Evolutionary conservation across 306 rosid genomes (phyloP).

Genomic region (Citrullus mucosospermus): DNA sequence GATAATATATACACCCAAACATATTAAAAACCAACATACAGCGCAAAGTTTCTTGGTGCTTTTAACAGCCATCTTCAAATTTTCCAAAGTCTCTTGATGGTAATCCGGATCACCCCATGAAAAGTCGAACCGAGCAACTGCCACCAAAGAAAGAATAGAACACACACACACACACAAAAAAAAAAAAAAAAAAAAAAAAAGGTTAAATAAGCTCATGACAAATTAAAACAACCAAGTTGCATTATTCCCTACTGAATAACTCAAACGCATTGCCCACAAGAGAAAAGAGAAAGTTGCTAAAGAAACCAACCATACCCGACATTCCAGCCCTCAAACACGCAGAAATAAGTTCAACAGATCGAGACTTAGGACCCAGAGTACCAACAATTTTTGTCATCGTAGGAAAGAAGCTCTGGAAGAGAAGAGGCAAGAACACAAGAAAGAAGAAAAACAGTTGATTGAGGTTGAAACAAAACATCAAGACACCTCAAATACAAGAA

Average conservation of each 20-base stretch:
- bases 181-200: too few species aligned
- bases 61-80: slow-evolving; percentile 73
- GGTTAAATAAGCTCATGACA: not conserved
- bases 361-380: slow-evolving; percentile 81
- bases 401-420: slow-evolving; percentile 52
- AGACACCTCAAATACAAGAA: not conserved
- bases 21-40: slow-evolving; percentile 35
- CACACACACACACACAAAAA: too few species aligned
- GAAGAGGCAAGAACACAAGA: not conserved
- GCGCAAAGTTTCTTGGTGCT: slow-evolving; percentile 81
- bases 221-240: too few species aligned
- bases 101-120: slow-evolving; percentile 67
- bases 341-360: slow-evolving; percentile 62
- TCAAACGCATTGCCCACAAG: not conserved
- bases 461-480: not conserved
- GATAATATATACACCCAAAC: not conserved
- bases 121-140: slow-evolving; percentile 85
- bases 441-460: too few species aligned
- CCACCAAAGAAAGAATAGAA: slow-evolving; percentile 17
- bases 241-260: not conserved
- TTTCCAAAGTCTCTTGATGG: slow-evolving; percentile 85
- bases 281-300: not conserved
- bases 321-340: slow-evolving; percentile 80
- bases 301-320: slow-evolving; percentile 46
- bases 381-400: slow-evolving; percentile 96